Percentiles rank a stretch among this genome's conserved stretches.
Evolutionary conservation across 2,329 filamentous ascomycete species (phyloP).

Genomic region (Parastagonospora avenae): DNA sequence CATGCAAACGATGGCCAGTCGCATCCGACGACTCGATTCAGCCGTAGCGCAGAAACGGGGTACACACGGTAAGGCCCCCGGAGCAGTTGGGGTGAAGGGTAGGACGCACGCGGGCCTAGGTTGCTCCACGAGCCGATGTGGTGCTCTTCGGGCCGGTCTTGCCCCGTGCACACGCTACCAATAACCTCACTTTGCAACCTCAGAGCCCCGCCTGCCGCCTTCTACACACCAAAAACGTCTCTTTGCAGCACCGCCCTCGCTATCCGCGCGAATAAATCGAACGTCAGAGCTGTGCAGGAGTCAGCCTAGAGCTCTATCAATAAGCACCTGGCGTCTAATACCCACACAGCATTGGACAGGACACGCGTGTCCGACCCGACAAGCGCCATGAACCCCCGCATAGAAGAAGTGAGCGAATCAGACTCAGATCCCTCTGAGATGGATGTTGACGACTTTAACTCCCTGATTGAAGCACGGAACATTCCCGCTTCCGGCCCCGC

Average conservation of each 20-base stretch:
- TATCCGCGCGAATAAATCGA: background rate
- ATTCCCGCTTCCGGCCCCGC: slow-evolving; percentile 32
- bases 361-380: background rate
- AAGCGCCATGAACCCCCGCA: slow-evolving; percentile 65
- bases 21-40: no score
- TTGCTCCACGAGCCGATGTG: no score
- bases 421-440: slow-evolving; percentile 68
- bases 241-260: background rate
- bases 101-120: no score
- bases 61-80: no score
- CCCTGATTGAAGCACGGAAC: slow-evolving; percentile 52
- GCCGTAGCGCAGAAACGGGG: no score
- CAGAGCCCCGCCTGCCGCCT: background rate
- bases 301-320: background rate
- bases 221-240: background rate
- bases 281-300: background rate
- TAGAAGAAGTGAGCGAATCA: slow-evolving; percentile 91
- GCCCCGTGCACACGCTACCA: background rate
- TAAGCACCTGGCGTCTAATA: slow-evolving; percentile 1
- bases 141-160: background rate
- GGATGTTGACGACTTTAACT: slow-evolving; percentile 85
- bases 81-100: no score
- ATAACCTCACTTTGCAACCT: background rate
- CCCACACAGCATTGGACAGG: background rate
- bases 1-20: no score